phyloP scores from a whole-genome alignment of 1,139 yeast genomes.

The Debaryomyces fabryi region DNA sequence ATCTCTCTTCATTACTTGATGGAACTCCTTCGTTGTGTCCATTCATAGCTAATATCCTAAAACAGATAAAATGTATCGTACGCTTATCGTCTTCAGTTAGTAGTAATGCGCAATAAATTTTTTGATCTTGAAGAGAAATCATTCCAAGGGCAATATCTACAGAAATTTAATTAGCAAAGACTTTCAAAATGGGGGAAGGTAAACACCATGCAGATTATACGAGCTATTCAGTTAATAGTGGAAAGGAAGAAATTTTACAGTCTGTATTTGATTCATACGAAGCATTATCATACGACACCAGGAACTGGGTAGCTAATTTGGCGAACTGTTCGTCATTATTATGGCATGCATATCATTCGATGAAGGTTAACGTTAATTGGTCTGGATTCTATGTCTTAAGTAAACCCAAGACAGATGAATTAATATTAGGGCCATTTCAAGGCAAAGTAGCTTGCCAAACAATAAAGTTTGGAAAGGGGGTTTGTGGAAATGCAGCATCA shows the following conservation, averaged over 20 bases:
- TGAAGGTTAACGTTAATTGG: constrained; percentile 74
- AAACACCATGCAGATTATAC: constrained; percentile 66
- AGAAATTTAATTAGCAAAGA: constrained; percentile 1
- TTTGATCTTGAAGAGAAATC: not conserved
- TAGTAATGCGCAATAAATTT: constrained; percentile 9
- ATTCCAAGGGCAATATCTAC: not conserved
- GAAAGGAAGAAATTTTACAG: constrained; percentile 62
- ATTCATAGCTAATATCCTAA: not conserved
- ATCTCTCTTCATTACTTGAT: constrained; percentile 8
- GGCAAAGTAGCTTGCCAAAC: constrained; percentile 96
- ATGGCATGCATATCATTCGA: constrained; percentile 83
- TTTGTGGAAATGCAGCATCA: constrained; percentile 84
- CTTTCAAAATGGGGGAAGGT: constrained; percentile 14
- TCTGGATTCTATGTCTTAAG: constrained; percentile 80
- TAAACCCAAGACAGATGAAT: constrained; percentile 35
- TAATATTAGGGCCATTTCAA: constrained; percentile 90
- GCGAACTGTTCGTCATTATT: constrained; percentile 83
- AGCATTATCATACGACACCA: constrained; percentile 63
- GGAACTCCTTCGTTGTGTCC: constrained; percentile 11
- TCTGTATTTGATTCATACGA: constrained; percentile 60
- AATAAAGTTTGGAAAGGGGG: constrained; percentile 80
- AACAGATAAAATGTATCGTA: not conserved
- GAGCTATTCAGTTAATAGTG: constrained; percentile 37
- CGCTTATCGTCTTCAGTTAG: constrained; percentile 10
- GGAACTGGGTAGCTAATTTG: constrained; percentile 86